phyloP scores from a whole-genome alignment of 768 basidiomycete species.

The Aureoboletus auriporus region DNA sequence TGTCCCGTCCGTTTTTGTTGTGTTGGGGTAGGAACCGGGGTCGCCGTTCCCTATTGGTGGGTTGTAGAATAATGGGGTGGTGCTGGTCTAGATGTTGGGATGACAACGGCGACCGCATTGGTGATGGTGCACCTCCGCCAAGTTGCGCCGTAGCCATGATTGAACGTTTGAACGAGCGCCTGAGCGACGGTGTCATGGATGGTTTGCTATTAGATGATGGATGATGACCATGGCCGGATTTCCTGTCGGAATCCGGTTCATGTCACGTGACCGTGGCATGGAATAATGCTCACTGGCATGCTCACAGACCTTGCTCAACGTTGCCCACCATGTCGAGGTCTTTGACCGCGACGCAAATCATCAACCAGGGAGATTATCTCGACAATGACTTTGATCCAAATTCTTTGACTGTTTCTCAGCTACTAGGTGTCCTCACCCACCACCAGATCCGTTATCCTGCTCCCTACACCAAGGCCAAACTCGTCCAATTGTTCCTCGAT shows the following conservation, averaged over 20 bases:
- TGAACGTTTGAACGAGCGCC: too few relatives aligned
- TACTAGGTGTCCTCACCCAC: slow-evolving; percentile 71
- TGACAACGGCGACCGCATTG: too few relatives aligned
- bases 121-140: too few relatives aligned
- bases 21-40: too few relatives aligned
- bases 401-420: slow-evolving; percentile 73
- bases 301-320: slow-evolving; percentile 8
- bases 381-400: slow-evolving; percentile 73
- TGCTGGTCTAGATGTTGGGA: too few relatives aligned
- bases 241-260: background rate
- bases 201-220: too few relatives aligned
- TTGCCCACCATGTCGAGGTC: slow-evolving; percentile 55
- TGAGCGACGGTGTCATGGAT: too few relatives aligned
- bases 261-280: slow-evolving; percentile 22
- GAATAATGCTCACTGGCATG: background rate
- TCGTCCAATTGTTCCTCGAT: slow-evolving; percentile 73
- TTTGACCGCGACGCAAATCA: slow-evolving; percentile 73
- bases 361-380: slow-evolving; percentile 73
- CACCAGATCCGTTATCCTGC: slow-evolving; percentile 74
- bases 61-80: too few relatives aligned
- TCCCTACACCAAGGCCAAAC: slow-evolving; percentile 72
- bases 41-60: too few relatives aligned
- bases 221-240: too few relatives aligned
- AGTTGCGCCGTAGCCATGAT: too few relatives aligned
- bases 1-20: too few relatives aligned